Conservation (phyloP, 495 filamentous ascomycete species). For the Penicillium goetzii region DNA sequence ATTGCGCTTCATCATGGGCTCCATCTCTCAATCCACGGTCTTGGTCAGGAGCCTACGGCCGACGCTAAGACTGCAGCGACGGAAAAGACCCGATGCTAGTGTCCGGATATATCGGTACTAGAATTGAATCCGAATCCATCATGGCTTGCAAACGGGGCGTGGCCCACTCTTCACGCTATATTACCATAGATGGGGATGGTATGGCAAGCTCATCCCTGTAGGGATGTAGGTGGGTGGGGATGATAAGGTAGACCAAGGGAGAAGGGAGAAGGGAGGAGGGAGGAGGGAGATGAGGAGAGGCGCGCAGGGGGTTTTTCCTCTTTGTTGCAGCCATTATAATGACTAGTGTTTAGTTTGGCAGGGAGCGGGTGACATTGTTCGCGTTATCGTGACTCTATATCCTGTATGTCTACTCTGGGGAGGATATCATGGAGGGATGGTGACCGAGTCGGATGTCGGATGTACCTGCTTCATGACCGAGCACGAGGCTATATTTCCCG, state of each 20-base stretch:
- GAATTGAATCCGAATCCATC: constrained; percentile 4
- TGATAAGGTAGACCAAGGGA: not conserved
- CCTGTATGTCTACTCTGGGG: too few relatives aligned
- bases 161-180: constrained; percentile 9
- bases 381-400: constrained; percentile 4
- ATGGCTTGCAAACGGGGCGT: constrained; percentile 6
- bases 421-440: too few relatives aligned
- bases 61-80: constrained; percentile 22
- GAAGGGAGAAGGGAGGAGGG: not conserved
- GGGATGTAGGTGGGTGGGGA: constrained; percentile 5
- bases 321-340: not conserved
- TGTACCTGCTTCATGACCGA: constrained; percentile 16
- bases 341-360: not conserved
- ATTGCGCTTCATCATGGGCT: not conserved
- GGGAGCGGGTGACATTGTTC: not conserved
- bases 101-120: not conserved
- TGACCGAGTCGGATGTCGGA: constrained; percentile 17
- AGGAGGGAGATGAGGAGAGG: not conserved
- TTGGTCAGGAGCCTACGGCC: constrained; percentile 5
- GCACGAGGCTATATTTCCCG: constrained; percentile 19
- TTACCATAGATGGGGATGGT: not conserved
- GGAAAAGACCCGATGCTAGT: constrained; percentile 18
- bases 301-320: not conserved
- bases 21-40: not conserved
- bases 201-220: constrained; percentile 11